A percentile compares a stretch with the other conserved stretches of the same genome.
Conservation (phyloP, 1,284 basidiomycete species). For the Austroboletus novae-zelandiae region DNA sequence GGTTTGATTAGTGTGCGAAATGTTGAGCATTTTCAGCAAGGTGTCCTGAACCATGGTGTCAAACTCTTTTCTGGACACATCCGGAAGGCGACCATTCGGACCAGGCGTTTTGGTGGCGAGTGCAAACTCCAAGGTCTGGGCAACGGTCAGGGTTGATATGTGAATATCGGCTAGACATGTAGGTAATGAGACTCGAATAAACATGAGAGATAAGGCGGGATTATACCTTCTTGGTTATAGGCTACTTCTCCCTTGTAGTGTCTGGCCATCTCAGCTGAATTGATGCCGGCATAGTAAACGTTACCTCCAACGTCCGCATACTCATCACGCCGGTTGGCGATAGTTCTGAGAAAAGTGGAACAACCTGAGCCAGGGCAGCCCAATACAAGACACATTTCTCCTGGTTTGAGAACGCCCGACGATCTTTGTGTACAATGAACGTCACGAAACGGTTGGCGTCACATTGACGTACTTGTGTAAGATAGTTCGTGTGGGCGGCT, state of each 20-base stretch:
- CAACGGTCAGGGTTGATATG: constrained; percentile 75
- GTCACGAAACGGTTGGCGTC: constrained; percentile 7
- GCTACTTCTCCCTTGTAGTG: constrained; percentile 81
- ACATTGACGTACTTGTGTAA: constrained; percentile 59
- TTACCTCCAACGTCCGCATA: constrained; percentile 64
- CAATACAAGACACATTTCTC: constrained; percentile 55
- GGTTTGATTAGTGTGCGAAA: constrained; percentile 72
- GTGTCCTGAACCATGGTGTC: constrained; percentile 56
- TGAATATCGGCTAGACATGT: constrained; percentile 60
- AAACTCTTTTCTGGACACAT: constrained; percentile 60
- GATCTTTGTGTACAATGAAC: constrained; percentile 43
- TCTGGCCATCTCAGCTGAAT: constrained; percentile 61
- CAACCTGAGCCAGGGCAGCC: constrained; percentile 84
- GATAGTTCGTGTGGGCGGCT: constrained; percentile 53
- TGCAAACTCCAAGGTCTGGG: constrained; percentile 67
- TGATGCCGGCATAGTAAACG: constrained; percentile 73
- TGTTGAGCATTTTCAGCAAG: constrained; percentile 77
- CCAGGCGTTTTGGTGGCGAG: constrained; percentile 68
- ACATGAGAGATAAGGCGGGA: neutral
- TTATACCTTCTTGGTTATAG: constrained; percentile 75
- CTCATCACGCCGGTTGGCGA: constrained; percentile 68
- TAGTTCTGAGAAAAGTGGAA: constrained; percentile 74
- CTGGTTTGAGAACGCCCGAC: constrained; percentile 62
- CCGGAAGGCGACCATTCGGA: constrained; percentile 67
- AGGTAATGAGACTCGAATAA: constrained; percentile 1